phyloP scores from a whole-genome alignment of 108 stramenopile species.

The Cyclostephanos tholiformis region DNA sequence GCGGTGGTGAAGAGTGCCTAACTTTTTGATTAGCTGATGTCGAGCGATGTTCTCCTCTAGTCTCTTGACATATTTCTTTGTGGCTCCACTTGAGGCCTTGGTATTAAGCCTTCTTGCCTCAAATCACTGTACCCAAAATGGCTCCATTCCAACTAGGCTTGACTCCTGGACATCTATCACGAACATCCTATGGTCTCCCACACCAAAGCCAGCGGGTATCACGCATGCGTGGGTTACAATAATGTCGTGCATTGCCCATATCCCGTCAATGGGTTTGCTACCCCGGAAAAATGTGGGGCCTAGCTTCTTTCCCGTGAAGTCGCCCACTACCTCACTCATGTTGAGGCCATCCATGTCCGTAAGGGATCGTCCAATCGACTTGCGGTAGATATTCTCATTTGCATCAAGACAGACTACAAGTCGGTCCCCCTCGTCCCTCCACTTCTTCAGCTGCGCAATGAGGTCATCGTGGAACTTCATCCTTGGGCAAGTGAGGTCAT shows the following conservation, averaged over 20 bases:
- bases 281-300: neutral
- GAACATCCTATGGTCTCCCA: conserved; percentile 13
- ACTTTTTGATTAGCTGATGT: neutral
- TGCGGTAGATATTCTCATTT: neutral
- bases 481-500: neutral
- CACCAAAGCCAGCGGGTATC: conserved; percentile 11
- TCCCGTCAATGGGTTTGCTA: conserved; percentile 6
- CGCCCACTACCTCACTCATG: neutral
- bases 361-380: neutral
- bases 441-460: neutral
- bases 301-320: neutral
- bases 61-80: neutral
- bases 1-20: neutral
- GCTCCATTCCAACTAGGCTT: neutral
- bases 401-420: neutral
- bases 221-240: neutral
- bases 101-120: neutral
- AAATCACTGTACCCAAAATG: too few relatives aligned
- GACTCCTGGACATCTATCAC: neutral
- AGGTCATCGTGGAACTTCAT: neutral
- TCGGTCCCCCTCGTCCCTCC: neutral
- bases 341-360: neutral
- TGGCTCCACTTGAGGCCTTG: neutral
- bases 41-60: neutral
- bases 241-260: conserved; percentile 18